Base-by-base conservation (phyloP, 441 rosid genomes). In the Pelargonium australe region DNA sequence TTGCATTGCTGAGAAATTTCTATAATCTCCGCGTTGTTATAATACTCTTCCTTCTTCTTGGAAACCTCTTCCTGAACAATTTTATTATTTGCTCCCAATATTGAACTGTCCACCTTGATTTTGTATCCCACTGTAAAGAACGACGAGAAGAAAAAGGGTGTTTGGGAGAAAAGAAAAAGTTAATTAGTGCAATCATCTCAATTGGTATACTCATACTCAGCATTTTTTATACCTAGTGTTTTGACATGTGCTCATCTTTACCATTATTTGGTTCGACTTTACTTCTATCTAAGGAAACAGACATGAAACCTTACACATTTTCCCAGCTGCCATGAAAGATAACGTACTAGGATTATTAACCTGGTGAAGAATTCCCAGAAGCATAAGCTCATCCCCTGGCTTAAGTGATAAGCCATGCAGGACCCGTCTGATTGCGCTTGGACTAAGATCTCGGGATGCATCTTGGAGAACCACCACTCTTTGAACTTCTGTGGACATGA, bases 381-480 rank as follows among this genome's bases (percentile, higher is more conserved):
- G 67, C 8, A 73, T 71, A 25, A 88, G 76, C 61, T 75, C 73
- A 74, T 83, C 91, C 68, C 88, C 83, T 3, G 85, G 73, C 65
- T 83, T 78, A 55, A 86, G 84, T 49, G 80, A 69, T 43, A 81
- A 77, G 72, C 78, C 80, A 2, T 62, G 37, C 53, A 81, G 63
- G 49, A 83, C 77, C 80, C 79, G 75, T 70, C 40, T 31, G 44
- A 85, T 64, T 43, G 84, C 72, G 31, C 78, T 72, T 12, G 75
- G 71, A 71, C 68, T 80, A 40, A 77, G 70, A 13, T 81, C 85
- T 81, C 53, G 70, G 1, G 85, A 74, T 66, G 84, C 85, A 68
- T 88, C 94, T 58, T 75, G 81, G 73, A 86, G 80, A 82, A 85
- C 86, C 84, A 81, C 81, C 78, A 86, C 88, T 63, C 82, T 80